These are phyloP conservation scores for Yamagishiella unicocca DNA, from an alignment of 139 green algal species.

Conservation along the genomic window DNA sequence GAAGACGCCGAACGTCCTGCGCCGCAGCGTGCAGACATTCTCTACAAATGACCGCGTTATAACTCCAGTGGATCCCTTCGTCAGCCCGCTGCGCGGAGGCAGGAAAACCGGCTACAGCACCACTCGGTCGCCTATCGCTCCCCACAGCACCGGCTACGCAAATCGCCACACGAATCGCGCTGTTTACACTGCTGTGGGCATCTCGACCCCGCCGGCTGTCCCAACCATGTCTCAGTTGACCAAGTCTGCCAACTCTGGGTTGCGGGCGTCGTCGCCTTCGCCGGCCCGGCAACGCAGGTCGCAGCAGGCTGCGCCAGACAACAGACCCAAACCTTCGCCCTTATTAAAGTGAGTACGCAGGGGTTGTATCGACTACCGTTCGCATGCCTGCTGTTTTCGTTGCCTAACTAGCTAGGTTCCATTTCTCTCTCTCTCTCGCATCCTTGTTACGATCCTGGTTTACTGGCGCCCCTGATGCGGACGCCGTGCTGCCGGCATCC, in stretches of 20 bases:
- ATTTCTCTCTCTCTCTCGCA: too few relatives aligned
- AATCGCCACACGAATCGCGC: not conserved
- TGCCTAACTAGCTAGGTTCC: too few relatives aligned
- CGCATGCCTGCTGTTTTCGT: too few relatives aligned
- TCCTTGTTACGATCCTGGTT: too few relatives aligned
- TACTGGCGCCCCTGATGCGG: too few relatives aligned
- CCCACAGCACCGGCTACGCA: not conserved
- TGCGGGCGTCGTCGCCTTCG: not conserved
- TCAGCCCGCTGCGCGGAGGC: not conserved
- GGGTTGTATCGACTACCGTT: too few relatives aligned
- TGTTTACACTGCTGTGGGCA: conserved; percentile 6
- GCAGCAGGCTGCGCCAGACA: too few relatives aligned
- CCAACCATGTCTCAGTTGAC: not conserved
- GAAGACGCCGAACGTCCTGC: not conserved
- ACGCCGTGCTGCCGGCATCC: too few relatives aligned
- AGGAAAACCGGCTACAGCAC: not conserved
- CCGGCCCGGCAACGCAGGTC: not conserved
- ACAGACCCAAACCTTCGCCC: too few relatives aligned
- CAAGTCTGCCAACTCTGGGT: not conserved
- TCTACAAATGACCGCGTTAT: not conserved
- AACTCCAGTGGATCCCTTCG: not conserved
- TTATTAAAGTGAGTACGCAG: too few relatives aligned
- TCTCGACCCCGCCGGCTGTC: not conserved
- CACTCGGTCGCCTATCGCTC: not conserved
- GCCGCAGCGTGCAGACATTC: not conserved